Percentiles rank a stretch among this genome's conserved stretches.
Conservation (phyloP, 2,329 filamentous ascomycete species). For the Atkinsonella hypoxylon region DNA sequence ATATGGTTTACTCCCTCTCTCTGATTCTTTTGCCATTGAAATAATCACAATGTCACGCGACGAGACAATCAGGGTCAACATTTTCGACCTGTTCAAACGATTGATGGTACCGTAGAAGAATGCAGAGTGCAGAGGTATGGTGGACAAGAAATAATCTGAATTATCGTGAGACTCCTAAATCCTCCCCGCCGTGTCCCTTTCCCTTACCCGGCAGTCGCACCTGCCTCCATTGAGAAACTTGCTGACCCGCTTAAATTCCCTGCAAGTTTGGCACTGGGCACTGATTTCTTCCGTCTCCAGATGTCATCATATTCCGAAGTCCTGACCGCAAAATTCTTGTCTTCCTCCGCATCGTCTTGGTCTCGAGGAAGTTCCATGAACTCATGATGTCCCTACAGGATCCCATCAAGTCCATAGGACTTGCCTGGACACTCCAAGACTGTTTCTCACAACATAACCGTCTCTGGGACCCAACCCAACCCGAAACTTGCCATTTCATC, state of each 20-base stretch:
- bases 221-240: background rate
- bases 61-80: background rate
- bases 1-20: background rate
- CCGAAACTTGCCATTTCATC: background rate
- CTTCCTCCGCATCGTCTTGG: background rate
- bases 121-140: background rate
- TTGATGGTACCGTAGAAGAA: background rate
- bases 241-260: background rate
- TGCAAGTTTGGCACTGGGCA: background rate
- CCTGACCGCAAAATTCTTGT: background rate
- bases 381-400: background rate
- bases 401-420: background rate
- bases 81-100: background rate
- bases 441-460: too few relatives aligned
- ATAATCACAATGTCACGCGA: background rate
- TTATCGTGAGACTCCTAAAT: background rate
- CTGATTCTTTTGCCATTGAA: background rate
- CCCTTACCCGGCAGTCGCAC: slow-evolving; percentile 2
- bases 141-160: background rate
- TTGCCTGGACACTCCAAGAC: too few relatives aligned
- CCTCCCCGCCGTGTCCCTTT: background rate
- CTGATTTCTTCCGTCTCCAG: background rate
- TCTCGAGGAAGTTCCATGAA: background rate
- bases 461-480: too few relatives aligned
- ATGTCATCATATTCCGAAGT: background rate